Percentiles rank a stretch among this genome's conserved stretches.
Evolutionary conservation across 305 asterid genomes (phyloP).

Genomic region (Andrographis paniculata): DNA sequence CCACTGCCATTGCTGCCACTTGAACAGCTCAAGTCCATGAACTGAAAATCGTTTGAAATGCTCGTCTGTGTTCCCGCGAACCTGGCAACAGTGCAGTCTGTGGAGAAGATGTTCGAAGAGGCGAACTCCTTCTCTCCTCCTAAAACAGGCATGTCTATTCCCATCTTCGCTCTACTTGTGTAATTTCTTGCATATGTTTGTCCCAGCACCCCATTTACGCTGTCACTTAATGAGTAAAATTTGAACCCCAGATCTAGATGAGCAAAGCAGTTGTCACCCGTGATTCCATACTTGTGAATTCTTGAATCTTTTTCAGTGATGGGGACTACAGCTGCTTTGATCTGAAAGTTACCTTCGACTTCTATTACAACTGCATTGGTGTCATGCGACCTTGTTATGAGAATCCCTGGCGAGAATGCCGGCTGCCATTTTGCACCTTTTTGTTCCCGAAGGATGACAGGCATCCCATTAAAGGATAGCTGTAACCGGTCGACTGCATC

Average conservation of each 20-base stretch:
- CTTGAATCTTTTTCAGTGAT: constrained; percentile 49
- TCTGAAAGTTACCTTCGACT: constrained; percentile 63
- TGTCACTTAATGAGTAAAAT: constrained; percentile 53
- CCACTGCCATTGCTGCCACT: constrained; percentile 51
- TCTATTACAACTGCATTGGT: constrained; percentile 46
- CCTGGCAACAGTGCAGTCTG: constrained; percentile 62
- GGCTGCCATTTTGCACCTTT: constrained; percentile 44
- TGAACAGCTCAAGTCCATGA: constrained; percentile 42
- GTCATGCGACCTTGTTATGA: constrained; percentile 34
- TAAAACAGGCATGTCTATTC: constrained; percentile 71
- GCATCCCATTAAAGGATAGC: constrained; percentile 35
- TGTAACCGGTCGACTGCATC: constrained; percentile 43
- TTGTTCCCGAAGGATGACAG: constrained; percentile 24
- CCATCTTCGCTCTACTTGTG: constrained; percentile 68
- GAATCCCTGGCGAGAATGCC: constrained; percentile 18
- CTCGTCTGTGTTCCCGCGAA: constrained; percentile 31
- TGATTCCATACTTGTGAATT: constrained; percentile 58
- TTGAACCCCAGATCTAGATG: constrained; percentile 78
- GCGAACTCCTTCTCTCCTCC: constrained; percentile 69
- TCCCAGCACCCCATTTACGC: constrained; percentile 65
- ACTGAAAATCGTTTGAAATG: constrained; percentile 17
- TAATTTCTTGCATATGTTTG: constrained; percentile 59
- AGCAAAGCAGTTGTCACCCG: constrained; percentile 67
- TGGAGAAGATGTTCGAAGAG: constrained; percentile 46
- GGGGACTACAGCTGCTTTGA: constrained; percentile 58